A percentile compares a stretch with the other conserved stretches of the same genome.
These are phyloP conservation scores for Entonaema liquescens DNA, from an alignment of 495 filamentous ascomycete genomes.

Conservation along the genomic window DNA sequence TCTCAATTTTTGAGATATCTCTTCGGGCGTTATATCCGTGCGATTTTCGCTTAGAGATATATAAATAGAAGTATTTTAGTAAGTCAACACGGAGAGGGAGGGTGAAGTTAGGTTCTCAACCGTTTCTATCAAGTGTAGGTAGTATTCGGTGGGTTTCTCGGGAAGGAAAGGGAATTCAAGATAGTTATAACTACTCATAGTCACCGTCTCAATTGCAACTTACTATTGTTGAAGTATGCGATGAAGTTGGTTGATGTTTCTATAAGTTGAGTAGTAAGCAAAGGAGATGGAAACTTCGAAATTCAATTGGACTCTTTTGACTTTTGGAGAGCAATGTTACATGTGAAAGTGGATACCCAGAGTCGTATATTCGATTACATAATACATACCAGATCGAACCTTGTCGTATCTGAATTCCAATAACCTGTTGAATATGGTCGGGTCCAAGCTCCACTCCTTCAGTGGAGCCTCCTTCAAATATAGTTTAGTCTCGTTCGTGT, in stretches of 20 bases:
- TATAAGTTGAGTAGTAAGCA: not conserved
- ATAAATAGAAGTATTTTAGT: not conserved
- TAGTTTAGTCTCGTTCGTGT: slow-evolving; percentile 3
- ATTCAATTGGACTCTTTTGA: not conserved
- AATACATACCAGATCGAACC: not conserved
- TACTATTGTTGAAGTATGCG: not conserved
- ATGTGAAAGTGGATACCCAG: not conserved
- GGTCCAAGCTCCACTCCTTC: not conserved
- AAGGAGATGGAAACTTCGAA: not conserved
- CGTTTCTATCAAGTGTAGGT: not conserved
- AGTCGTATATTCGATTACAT: not conserved
- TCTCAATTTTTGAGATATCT: not conserved
- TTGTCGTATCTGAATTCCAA: not conserved
- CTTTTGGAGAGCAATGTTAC: not conserved
- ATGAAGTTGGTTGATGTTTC: not conserved
- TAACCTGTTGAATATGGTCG: not conserved
- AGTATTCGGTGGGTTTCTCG: not conserved
- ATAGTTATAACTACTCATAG: not conserved
- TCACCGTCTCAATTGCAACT: not conserved
- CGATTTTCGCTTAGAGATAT: not conserved
- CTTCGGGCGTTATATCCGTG: not conserved
- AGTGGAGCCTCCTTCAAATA: not conserved
- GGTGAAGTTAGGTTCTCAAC: not conserved
- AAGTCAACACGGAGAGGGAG: not conserved
- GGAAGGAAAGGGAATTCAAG: not conserved